A percentile compares a stretch with the other conserved stretches of the same genome.
Evolutionary conservation across 257 asterid species (phyloP).

Genomic region (Leonotis leonurus): DNA sequence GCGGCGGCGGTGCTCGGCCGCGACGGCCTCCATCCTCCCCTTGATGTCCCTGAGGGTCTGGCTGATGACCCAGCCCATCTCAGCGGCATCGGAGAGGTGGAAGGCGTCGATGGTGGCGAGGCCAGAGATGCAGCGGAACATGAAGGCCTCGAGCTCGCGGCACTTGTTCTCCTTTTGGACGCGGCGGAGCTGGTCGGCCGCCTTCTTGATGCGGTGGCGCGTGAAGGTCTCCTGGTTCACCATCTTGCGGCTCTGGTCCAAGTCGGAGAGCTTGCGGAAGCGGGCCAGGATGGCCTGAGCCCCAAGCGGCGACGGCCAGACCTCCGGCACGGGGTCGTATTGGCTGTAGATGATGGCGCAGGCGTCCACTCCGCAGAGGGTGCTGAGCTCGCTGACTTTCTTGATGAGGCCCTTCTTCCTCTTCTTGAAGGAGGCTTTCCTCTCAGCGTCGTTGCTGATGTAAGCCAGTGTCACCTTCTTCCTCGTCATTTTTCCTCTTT

Average conservation of each 20-base stretch:
- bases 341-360: slow-evolving; percentile 38
- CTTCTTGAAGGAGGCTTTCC: slow-evolving; percentile 40
- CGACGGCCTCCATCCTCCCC: slow-evolving; percentile 11
- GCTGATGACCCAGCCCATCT: slow-evolving; percentile 20
- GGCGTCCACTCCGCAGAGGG: slow-evolving; percentile 38
- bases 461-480: slow-evolving; percentile 35
- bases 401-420: slow-evolving; percentile 45
- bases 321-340: slow-evolving; percentile 32
- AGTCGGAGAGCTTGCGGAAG: slow-evolving; percentile 20
- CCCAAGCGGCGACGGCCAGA: slow-evolving; percentile 32
- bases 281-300: slow-evolving; percentile 32
- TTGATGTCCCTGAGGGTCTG: slow-evolving; percentile 19
- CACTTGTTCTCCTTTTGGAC: slow-evolving; percentile 25
- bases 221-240: slow-evolving; percentile 39
- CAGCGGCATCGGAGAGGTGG: slow-evolving; percentile 8
- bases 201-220: slow-evolving; percentile 31
- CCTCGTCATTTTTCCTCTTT: slow-evolving; percentile 24
- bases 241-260: slow-evolving; percentile 32
- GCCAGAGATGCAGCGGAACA: slow-evolving; percentile 19
- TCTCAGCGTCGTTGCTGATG: slow-evolving; percentile 31
- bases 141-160: slow-evolving; percentile 16
- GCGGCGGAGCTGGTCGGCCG: slow-evolving; percentile 25
- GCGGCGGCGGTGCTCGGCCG: background rate
- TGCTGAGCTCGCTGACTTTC: slow-evolving; percentile 34
- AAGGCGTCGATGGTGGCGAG: background rate